A percentile compares a stretch with the other conserved stretches of the same genome.
phyloP scores from a whole-genome alignment of 176 grass and related monocot species.

The Phyllostachys edulis region DNA sequence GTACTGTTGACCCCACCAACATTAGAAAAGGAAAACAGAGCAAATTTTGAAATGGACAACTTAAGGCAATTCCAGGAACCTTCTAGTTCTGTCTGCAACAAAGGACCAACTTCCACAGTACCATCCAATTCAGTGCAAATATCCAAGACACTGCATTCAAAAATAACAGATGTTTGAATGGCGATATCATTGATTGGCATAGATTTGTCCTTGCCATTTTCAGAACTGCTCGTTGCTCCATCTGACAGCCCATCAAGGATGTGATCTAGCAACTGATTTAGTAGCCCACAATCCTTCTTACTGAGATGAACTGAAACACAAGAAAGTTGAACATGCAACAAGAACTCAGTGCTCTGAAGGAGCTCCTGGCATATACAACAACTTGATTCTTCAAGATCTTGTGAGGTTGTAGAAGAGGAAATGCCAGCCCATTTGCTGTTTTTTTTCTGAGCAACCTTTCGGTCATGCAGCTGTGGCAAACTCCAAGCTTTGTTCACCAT shows the following conservation, averaged over 20 bases:
- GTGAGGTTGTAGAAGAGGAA: slow-evolving; percentile 61
- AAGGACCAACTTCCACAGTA: slow-evolving; percentile 59
- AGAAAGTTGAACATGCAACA: slow-evolving; percentile 74
- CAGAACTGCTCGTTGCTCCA: slow-evolving; percentile 27
- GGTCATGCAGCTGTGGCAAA: slow-evolving; percentile 67
- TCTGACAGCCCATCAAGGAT: slow-evolving; percentile 55
- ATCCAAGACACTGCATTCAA: slow-evolving; percentile 76
- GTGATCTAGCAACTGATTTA: slow-evolving; percentile 59
- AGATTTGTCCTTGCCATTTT: slow-evolving; percentile 34
- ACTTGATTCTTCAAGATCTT: slow-evolving; percentile 64
- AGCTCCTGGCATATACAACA: slow-evolving; percentile 58
- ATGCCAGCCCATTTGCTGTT: slow-evolving; percentile 62
- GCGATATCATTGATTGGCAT: slow-evolving; percentile 29
- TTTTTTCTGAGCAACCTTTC: slow-evolving; percentile 48
- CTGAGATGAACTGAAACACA: slow-evolving; percentile 56
- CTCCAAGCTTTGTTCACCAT: slow-evolving; percentile 70
- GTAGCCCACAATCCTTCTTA: slow-evolving; percentile 63
- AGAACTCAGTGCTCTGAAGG: slow-evolving; percentile 69
- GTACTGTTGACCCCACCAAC: slow-evolving; percentile 63
- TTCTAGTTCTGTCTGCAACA: slow-evolving; percentile 79
- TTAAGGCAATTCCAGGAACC: slow-evolving; percentile 76
- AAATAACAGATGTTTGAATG: slow-evolving; percentile 62
- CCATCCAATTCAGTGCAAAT: slow-evolving; percentile 65
- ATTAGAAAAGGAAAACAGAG: slow-evolving; percentile 69
- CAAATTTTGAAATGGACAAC: slow-evolving; percentile 70